Evolutionary conservation across 2,329 filamentous ascomycete genomes (phyloP).

Genomic region (Gnomoniopsis sp.): DNA sequence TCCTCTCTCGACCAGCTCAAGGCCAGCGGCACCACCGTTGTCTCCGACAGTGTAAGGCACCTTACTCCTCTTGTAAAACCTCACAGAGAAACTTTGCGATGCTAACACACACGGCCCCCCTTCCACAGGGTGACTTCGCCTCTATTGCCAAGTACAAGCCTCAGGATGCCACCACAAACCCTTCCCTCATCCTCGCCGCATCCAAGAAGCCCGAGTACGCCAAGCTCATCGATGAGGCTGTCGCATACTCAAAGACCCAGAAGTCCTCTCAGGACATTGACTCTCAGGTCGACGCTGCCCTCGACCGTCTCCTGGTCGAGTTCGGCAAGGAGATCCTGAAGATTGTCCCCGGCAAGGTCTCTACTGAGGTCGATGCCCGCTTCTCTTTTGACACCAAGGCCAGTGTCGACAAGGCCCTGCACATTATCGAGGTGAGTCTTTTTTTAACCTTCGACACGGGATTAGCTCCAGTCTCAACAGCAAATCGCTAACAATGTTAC

Average conservation of each 20-base stretch:
- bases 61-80: no score
- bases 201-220: conserved; percentile 98
- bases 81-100: no score
- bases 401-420: conserved; percentile 91
- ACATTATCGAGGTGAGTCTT: conserved; percentile 82
- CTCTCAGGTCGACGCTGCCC: conserved; percentile 80
- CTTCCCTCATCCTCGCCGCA: conserved; percentile 94
- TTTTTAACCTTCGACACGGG: background rate
- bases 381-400: conserved; percentile 94
- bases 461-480: background rate
- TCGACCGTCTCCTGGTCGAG: conserved; percentile 93
- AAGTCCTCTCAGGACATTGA: conserved; percentile 58
- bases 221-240: conserved; percentile 80
- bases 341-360: conserved; percentile 97
- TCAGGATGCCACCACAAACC: conserved; percentile 99
- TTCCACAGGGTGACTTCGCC: conserved; percentile 56
- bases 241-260: conserved; percentile 79
- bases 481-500: background rate
- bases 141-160: conserved; percentile 99
- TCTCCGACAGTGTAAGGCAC: conserved; percentile 76
- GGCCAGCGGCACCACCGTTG: conserved; percentile 91
- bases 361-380: conserved; percentile 93
- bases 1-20: conserved; percentile 96
- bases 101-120: background rate
- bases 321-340: conserved; percentile 97